Evolutionary conservation across 768 basidiomycete species (phyloP).

Genomic region (Termitomyces sp.): DNA sequence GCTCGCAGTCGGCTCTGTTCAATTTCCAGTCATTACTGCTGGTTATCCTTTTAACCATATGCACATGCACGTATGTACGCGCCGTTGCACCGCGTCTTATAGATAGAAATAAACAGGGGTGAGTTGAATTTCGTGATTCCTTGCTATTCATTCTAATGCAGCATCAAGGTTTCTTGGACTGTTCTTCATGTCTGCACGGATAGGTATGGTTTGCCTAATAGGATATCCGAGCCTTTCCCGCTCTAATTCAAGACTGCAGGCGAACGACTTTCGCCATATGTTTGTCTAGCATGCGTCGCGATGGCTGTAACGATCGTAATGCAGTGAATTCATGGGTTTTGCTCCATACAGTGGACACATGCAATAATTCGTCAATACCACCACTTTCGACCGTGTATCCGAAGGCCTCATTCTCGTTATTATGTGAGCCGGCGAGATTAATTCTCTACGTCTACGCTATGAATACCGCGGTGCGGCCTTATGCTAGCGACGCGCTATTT

Average conservation of each 20-base stretch:
- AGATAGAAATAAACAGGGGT: conserved; percentile 96
- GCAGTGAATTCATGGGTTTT: conserved; percentile 29
- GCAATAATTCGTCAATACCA: background rate
- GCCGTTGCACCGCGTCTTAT: conserved; percentile 86
- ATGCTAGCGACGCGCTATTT: no score
- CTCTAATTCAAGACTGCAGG: conserved; percentile 42
- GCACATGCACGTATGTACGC: conserved; percentile 95
- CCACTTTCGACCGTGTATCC: background rate
- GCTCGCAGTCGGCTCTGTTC: conserved; percentile 79
- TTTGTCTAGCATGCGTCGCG: conserved; percentile 84
- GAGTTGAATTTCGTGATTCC: conserved; percentile 17
- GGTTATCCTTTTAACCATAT: conserved; percentile 90
- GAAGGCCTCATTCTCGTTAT: background rate
- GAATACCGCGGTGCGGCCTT: background rate
- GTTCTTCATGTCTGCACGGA: conserved; percentile 93
- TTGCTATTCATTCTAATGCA: background rate
- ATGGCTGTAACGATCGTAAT: conserved; percentile 80
- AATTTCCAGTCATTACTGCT: conserved; percentile 95
- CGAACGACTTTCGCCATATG: conserved; percentile 94
- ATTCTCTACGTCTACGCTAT: background rate
- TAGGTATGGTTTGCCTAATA: conserved; percentile 58
- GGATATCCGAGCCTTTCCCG: background rate
- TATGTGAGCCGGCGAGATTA: background rate
- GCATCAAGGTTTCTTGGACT: conserved; percentile 76
- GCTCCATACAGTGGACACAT: background rate